phyloP scores from a whole-genome alignment of 2,329 filamentous ascomycete genomes.

The Volutella citrinella region DNA sequence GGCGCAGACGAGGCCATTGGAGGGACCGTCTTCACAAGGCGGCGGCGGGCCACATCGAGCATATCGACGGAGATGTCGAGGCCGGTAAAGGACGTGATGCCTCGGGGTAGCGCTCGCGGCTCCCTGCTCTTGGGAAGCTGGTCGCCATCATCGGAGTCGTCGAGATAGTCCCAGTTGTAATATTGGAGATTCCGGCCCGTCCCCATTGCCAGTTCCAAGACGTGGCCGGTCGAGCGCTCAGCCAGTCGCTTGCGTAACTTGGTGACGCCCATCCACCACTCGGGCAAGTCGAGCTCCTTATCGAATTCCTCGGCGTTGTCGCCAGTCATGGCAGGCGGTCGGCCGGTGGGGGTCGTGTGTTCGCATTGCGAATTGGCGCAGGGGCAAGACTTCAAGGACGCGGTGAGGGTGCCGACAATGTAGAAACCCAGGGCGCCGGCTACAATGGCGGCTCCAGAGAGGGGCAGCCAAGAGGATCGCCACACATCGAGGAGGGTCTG shows the following conservation, averaged over 20 bases:
- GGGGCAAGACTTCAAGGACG: conserved; percentile 28
- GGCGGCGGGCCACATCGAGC: conserved; percentile 54
- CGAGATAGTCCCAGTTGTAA: conserved; percentile 53
- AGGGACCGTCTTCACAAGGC: conserved; percentile 45
- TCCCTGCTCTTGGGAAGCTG: conserved; percentile 15
- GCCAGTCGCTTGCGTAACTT: conserved; percentile 49
- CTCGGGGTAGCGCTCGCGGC: conserved; percentile 13
- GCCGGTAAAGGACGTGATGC: conserved; percentile 56
- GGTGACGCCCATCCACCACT: conserved; percentile 55
- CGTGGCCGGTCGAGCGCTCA: conserved; percentile 48
- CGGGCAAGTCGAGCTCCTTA: conserved; percentile 53
- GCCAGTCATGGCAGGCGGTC: conserved; percentile 43
- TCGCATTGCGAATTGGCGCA: conserved; percentile 25
- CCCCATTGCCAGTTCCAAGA: conserved; percentile 61
- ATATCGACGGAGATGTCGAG: conserved; percentile 60
- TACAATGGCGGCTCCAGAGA: conserved; percentile 45
- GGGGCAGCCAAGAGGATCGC: conserved; percentile 40
- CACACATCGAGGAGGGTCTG: conserved; percentile 34
- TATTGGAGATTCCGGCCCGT: conserved; percentile 60
- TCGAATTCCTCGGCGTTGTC: conserved; percentile 56
- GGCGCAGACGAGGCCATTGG: conserved; percentile 31
- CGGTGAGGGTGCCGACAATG: conserved; percentile 37
- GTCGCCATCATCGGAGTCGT: too few species aligned
- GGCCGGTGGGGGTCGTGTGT: conserved; percentile 44
- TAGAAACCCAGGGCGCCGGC: conserved; percentile 47